These are phyloP conservation scores for Neonectria hederae DNA, from an alignment of 2,329 filamentous ascomycete genomes.

Conservation along the genomic window DNA sequence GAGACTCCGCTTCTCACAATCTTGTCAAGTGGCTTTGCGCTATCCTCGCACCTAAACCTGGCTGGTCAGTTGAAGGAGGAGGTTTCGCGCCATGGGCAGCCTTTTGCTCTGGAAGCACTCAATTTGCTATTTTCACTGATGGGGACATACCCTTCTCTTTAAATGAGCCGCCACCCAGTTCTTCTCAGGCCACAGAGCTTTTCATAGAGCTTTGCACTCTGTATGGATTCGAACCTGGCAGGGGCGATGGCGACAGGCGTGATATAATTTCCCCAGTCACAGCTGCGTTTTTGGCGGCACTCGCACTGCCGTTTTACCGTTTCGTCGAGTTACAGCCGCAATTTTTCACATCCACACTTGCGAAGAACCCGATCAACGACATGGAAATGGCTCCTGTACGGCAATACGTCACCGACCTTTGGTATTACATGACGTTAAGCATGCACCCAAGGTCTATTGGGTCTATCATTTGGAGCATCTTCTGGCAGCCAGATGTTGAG, in stretches of 20 bases:
- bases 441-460: conserved; percentile 24
- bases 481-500: conserved; percentile 38
- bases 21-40: conserved; percentile 15
- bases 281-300: conserved; percentile 10
- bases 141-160: not conserved
- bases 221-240: conserved; percentile 3
- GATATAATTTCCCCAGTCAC: conserved; percentile 4
- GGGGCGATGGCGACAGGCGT: too few relatives aligned
- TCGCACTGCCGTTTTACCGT: conserved; percentile 13
- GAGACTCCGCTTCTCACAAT: not conserved
- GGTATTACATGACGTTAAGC: conserved; percentile 38
- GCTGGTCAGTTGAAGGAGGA: conserved; percentile 10
- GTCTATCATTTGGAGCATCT: conserved; percentile 35
- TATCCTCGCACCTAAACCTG: conserved; percentile 10
- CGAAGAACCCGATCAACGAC: not conserved
- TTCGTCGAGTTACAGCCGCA: not conserved
- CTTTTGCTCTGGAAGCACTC: conserved; percentile 2
- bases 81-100: conserved; percentile 13
- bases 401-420: conserved; percentile 24
- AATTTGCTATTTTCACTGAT: conserved; percentile 2
- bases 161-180: not conserved
- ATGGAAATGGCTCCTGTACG: not conserved
- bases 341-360: not conserved
- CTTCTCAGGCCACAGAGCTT: conserved; percentile 12
- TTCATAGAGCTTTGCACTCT: conserved; percentile 9